Conservation (phyloP, 202 grass and related monocot genomes). For the Saccharum hybrid region DNA sequence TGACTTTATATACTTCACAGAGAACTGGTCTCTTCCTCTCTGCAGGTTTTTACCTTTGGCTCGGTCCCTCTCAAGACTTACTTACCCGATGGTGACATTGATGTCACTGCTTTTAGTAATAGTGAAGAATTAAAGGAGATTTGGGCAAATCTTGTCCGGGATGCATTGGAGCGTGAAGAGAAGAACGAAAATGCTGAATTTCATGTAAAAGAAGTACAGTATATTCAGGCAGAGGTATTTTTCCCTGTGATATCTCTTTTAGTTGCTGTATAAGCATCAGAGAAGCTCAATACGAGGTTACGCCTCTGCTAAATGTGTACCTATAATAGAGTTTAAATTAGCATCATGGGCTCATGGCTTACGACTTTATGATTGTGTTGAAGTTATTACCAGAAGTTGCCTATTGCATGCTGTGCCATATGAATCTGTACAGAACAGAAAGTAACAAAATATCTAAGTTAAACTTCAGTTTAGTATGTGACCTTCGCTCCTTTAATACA, state of each 20-base stretch:
- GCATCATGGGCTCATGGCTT: background rate
- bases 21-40: background rate
- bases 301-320: conserved; percentile 23
- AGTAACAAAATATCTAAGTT: conserved; percentile 28
- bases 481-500: background rate
- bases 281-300: background rate
- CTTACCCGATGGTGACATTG: conserved; percentile 98
- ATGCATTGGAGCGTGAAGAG: conserved; percentile 83
- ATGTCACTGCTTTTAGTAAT: conserved; percentile 80
- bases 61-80: conserved; percentile 96
- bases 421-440: conserved; percentile 3
- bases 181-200: conserved; percentile 83
- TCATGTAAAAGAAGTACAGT: conserved; percentile 88
- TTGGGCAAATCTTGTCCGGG: conserved; percentile 76
- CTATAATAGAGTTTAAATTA: background rate
- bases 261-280: background rate
- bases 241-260: conserved; percentile 27
- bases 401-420: conserved; percentile 25
- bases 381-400: conserved; percentile 40
- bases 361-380: background rate
- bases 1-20: conserved; percentile 26
- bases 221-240: conserved; percentile 90
- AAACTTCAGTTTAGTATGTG: conserved; percentile 8
- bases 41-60: conserved; percentile 87
- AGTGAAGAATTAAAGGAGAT: conserved; percentile 76